Percentiles rank a stretch among this genome's conserved stretches.
These are phyloP conservation scores for Xylariomycetidae sp. DNA, from an alignment of 2,329 filamentous ascomycete genomes.

Conservation along the genomic window DNA sequence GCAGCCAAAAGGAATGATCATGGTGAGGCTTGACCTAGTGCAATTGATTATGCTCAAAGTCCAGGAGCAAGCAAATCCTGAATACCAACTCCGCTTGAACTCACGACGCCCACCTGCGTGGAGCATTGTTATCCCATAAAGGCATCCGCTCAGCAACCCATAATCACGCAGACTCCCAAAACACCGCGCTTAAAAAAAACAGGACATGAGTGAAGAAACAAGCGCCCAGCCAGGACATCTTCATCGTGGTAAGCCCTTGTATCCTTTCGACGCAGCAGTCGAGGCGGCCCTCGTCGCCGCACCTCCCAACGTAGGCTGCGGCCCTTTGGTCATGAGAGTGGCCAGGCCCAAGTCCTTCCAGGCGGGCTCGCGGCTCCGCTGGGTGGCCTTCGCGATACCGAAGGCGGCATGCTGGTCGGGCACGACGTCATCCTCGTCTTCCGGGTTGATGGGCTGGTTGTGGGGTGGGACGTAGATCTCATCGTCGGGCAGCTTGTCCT, in stretches of 20 bases:
- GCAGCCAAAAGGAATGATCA: too few relatives aligned
- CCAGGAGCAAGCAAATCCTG: too few relatives aligned
- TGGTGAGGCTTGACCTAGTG: too few relatives aligned
- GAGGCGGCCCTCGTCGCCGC: constrained; percentile 8
- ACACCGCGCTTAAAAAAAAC: too few relatives aligned
- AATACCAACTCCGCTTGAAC: too few relatives aligned
- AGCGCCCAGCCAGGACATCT: too few relatives aligned
- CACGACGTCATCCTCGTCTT: constrained; percentile 85
- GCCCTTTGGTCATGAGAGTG: constrained; percentile 63
- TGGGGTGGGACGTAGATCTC: constrained; percentile 78
- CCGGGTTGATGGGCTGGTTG: constrained; percentile 77
- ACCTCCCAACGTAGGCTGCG: constrained; percentile 11
- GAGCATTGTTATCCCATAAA: too few relatives aligned
- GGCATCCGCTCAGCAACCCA: too few relatives aligned
- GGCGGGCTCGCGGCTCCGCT: constrained; percentile 63
- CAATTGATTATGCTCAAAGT: too few relatives aligned
- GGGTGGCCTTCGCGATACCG: constrained; percentile 76
- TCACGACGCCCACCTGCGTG: too few relatives aligned
- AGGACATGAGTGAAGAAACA: too few relatives aligned
- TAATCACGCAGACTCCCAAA: too few relatives aligned
- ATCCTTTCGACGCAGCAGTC: constrained; percentile 9
- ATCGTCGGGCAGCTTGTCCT: constrained; percentile 66
- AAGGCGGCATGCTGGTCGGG: constrained; percentile 86
- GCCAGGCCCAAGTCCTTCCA: constrained; percentile 78
- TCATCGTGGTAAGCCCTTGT: constrained; percentile 32